phyloP scores from a whole-genome alignment of 2,329 filamentous ascomycete genomes.

The Pseudogymnoascus sp. region DNA sequence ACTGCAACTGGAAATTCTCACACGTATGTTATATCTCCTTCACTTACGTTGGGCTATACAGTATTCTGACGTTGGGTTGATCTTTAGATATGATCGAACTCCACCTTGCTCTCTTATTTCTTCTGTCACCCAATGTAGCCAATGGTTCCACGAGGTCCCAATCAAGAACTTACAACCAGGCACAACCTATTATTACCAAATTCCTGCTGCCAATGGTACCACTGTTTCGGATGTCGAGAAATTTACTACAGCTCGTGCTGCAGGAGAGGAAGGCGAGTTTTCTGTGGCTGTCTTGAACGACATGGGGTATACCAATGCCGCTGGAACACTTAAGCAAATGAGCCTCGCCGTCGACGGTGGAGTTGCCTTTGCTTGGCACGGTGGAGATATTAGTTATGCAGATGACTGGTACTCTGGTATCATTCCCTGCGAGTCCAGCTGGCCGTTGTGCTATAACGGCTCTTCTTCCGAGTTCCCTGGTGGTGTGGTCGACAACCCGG shows the following conservation, averaged over 20 bases:
- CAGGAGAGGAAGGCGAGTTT: conserved; percentile 37
- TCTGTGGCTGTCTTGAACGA: conserved; percentile 42
- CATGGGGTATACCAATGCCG: conserved; percentile 47
- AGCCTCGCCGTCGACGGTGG: conserved; percentile 35
- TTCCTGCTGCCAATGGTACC: conserved; percentile 41
- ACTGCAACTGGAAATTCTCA: conserved; percentile 33
- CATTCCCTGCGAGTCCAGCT: conserved; percentile 39
- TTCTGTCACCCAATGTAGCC: conserved; percentile 41
- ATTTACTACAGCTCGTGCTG: conserved; percentile 39
- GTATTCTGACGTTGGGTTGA: neutral
- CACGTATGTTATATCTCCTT: conserved; percentile 29
- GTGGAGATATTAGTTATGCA: conserved; percentile 44
- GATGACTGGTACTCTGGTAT: conserved; percentile 47
- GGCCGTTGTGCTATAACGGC: conserved; percentile 47
- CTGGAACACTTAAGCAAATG: conserved; percentile 40
- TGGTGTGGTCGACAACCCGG: conserved; percentile 22
- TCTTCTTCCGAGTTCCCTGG: conserved; percentile 33
- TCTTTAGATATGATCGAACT: conserved; percentile 41
- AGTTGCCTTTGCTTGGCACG: conserved; percentile 45
- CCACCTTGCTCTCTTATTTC: conserved; percentile 40
- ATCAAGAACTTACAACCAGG: conserved; percentile 34
- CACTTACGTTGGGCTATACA: neutral
- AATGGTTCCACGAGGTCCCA: conserved; percentile 45
- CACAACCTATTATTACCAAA: conserved; percentile 45
- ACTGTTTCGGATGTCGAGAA: conserved; percentile 38